Conservation (phyloP, 73 alveolate species). For the Effrenium voratum region DNA sequence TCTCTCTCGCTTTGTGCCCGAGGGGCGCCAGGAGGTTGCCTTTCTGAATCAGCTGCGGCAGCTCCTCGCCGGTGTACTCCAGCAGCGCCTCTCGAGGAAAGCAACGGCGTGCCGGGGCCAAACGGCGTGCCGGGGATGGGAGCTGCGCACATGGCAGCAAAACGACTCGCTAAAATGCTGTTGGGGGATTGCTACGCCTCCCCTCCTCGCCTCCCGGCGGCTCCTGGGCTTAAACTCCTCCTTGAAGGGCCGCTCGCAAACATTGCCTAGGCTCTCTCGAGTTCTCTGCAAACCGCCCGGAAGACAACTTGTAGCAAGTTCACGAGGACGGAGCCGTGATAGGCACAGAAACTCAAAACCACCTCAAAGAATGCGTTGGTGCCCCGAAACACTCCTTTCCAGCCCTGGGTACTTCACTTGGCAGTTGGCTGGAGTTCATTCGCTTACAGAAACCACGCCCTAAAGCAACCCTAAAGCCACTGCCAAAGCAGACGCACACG, state of each 20-base stretch:
- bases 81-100: conserved; percentile 24
- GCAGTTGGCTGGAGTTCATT: no score
- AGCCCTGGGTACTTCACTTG: no score
- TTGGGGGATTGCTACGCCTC: neutral
- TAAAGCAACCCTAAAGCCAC: no score
- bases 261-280: no score
- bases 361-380: no score
- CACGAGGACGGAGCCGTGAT: no score
- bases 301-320: no score
- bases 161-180: neutral
- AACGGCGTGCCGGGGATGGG: neutral
- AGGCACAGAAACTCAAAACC: no score
- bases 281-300: no score
- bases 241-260: conserved; percentile 83
- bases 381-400: no score
- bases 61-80: conserved; percentile 91
- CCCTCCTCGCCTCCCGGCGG: conserved; percentile 27
- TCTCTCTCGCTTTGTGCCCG: neutral
- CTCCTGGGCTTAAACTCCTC: conserved; percentile 76
- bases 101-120: neutral
- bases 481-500: no score
- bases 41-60: conserved; percentile 60
- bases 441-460: no score
- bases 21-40: conserved; percentile 54
- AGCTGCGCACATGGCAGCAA: neutral